Conservation (phyloP, 2,329 filamentous ascomycete species). For the Dactylellina haptotyla region DNA sequence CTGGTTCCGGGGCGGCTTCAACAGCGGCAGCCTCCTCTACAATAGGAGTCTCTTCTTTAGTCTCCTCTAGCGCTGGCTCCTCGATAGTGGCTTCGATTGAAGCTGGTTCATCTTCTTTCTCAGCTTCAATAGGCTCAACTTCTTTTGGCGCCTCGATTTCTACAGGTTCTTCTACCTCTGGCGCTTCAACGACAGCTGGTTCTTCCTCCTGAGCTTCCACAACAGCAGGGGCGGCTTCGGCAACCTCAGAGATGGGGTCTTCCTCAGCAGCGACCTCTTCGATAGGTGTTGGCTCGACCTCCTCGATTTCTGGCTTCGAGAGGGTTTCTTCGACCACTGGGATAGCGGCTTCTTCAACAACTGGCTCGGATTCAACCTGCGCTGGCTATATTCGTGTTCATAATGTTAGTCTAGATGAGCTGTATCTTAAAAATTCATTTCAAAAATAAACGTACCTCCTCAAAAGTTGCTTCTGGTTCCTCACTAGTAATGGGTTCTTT, state of each 20-base stretch:
- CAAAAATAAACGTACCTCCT: slow-evolving; percentile 29
- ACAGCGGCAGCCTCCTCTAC: background rate
- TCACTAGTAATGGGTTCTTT: slow-evolving; percentile 17
- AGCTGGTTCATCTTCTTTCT: background rate
- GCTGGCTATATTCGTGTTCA: slow-evolving; percentile 8
- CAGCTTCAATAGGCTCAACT: background rate
- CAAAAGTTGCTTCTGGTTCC: slow-evolving; percentile 6
- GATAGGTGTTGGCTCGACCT: background rate
- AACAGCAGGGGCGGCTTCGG: background rate
- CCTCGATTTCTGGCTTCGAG: slow-evolving; percentile 15
- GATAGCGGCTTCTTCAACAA: background rate
- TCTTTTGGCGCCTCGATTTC: background rate
- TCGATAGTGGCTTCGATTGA: background rate
- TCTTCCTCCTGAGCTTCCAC: background rate
- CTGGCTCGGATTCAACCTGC: slow-evolving; percentile 13
- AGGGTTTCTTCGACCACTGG: slow-evolving; percentile 7
- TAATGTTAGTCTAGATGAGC: background rate
- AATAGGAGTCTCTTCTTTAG: background rate
- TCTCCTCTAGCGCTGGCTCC: background rate
- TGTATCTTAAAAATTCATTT: background rate
- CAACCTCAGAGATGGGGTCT: slow-evolving; percentile 12
- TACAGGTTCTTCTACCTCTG: slow-evolving; percentile 13
- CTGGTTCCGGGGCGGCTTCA: background rate
- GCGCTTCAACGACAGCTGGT: slow-evolving; percentile 6
- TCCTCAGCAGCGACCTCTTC: slow-evolving; percentile 13